A percentile compares a stretch with the other conserved stretches of the same genome.
Conservation (phyloP, 1,284 basidiomycete genomes). For the Wallemia ichthyophaga region DNA sequence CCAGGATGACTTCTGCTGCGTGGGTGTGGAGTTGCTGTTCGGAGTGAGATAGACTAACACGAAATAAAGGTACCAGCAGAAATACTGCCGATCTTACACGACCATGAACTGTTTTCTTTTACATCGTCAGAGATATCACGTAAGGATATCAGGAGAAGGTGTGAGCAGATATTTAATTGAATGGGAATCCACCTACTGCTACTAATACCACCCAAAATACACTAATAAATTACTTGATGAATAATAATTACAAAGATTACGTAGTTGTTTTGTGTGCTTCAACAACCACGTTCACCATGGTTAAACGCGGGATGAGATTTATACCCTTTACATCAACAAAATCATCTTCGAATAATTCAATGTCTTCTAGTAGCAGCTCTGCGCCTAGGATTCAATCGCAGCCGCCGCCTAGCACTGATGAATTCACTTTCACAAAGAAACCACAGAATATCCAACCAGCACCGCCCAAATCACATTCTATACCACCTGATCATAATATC, state of each 20-base stretch:
- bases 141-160: not conserved
- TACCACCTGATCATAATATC: not conserved
- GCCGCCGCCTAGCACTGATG: not conserved
- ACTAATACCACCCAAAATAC: no score
- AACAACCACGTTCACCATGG: not conserved
- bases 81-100: slow-evolving; percentile 44
- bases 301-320: not conserved
- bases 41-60: not conserved
- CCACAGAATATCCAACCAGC: not conserved
- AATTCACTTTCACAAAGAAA: not conserved
- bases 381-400: not conserved
- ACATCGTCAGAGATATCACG: not conserved
- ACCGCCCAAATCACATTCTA: not conserved
- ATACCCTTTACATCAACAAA: not conserved
- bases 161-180: not conserved
- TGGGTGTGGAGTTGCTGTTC: slow-evolving; percentile 18
- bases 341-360: no score
- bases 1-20: slow-evolving; percentile 76
- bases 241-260: no score
- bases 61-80: slow-evolving; percentile 28
- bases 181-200: no score
- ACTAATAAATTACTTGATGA: no score
- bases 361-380: not conserved
- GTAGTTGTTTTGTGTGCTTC: no score
- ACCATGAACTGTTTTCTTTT: slow-evolving; percentile 43